Evolutionary conservation across 31 red algal species (phyloP), one percentile per base, ranked within the genome.

Genomic region (Odonthalia washingtoniensis): DNA sequence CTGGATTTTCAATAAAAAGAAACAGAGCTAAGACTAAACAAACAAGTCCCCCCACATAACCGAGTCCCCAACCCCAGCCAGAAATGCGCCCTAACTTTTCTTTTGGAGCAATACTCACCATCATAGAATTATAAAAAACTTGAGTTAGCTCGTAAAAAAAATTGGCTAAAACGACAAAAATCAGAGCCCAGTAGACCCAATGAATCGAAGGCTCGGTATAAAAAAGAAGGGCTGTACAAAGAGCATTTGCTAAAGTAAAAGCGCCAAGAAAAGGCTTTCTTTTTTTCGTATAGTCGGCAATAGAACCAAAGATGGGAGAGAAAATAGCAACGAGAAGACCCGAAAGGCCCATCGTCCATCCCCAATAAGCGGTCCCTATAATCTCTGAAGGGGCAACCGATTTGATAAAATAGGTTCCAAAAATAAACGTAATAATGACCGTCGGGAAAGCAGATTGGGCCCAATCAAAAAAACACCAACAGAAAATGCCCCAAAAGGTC

Each of bases 391-490:
- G 31, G 64, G 34, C 64, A 36, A 68, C 34, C 31, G 64, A 68
- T 34, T 36, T 32, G 64, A 36, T 36, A 68, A 68, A 68, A 68
- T 68, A 68, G 64, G 64, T 68, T 36, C 31, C 30, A 68, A 68
- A 68, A 68, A 68, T 36, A 68, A 68, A 68, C 31, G 64, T 68
- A 68, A 68, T 68, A 36, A 68, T 68, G 31, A 68, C 30, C 64
- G 64, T 68, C 31, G 64, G 30, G 64, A 68, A 68, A 36, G 64
- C 31, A 32, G 64, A 68, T 32, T 68, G 30, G 31, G 64, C 64
- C 64, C 64, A 68, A 68, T 68, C 64, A 36, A 34, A 68, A 36
- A 68, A 87, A 36, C 87, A 90, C 52, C 83, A 80, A 1, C 70
- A 44, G 42, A 44, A 44, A 44, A 44, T 44, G 42, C 42, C 42